Conservation (phyloP, 2,329 filamentous ascomycete genomes). For the Trichoderma sp. region DNA sequence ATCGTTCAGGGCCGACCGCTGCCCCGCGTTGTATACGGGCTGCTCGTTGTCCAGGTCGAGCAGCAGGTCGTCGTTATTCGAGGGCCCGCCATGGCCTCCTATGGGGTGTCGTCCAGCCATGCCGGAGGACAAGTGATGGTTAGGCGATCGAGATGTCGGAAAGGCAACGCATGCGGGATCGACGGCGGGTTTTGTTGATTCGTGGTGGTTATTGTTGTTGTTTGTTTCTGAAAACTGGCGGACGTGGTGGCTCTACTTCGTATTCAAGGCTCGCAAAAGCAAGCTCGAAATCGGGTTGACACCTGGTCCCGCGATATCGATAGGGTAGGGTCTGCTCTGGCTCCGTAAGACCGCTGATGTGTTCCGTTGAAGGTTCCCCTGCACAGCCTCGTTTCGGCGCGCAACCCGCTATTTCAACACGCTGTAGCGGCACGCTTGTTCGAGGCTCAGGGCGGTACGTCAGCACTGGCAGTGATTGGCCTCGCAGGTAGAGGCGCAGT, state of each 20-base stretch:
- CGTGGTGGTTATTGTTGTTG: background rate
- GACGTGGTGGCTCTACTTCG: background rate
- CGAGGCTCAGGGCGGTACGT: conserved; percentile 18
- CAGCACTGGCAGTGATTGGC: conserved; percentile 16
- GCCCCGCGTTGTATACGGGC: conserved; percentile 70
- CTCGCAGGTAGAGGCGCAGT: conserved; percentile 15
- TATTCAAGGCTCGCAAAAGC: background rate
- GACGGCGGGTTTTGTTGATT: background rate
- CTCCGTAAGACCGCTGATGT: conserved; percentile 6
- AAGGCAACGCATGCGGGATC: conserved; percentile 36
- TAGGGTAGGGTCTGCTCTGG: background rate
- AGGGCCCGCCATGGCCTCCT: conserved; percentile 49
- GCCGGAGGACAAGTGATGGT: conserved; percentile 43
- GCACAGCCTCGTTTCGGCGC: conserved; percentile 23
- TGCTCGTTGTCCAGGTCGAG: conserved; percentile 73
- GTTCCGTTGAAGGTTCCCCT: conserved; percentile 9
- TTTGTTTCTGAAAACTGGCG: background rate
- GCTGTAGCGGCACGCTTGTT: background rate
- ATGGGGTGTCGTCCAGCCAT: conserved; percentile 60
- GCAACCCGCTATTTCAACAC: background rate
- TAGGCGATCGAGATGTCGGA: conserved; percentile 31
- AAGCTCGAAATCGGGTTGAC: conserved; percentile 7
- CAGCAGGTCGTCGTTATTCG: conserved; percentile 59
- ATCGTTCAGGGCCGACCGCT: conserved; percentile 75
- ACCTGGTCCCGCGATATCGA: conserved; percentile 19